Evolutionary conservation across 352 stramenopile genomes (phyloP).

Genomic region (Pythium dissimile): DNA sequence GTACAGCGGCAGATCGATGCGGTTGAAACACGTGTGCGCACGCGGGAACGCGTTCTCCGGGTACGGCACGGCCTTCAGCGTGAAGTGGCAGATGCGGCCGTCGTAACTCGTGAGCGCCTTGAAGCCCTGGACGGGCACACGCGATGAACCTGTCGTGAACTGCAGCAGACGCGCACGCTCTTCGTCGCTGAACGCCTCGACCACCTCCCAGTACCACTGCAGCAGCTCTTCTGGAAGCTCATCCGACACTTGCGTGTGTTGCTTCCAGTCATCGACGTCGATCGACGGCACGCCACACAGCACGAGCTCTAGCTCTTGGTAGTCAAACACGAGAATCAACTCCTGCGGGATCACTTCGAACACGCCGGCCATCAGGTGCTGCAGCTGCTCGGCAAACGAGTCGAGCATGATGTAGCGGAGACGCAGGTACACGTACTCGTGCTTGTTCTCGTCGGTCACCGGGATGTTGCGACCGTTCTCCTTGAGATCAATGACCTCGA

Average conservation of each 20-base stretch:
- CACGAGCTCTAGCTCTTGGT: conserved; percentile 81
- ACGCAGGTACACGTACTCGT: conserved; percentile 94
- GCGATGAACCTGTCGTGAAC: conserved; percentile 55
- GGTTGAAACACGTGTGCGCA: conserved; percentile 49
- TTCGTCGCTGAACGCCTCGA: conserved; percentile 50
- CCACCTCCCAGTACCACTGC: conserved; percentile 71
- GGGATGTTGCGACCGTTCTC: conserved; percentile 80
- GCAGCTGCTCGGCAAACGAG: conserved; percentile 92
- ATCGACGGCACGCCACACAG: conserved; percentile 79
- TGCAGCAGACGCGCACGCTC: conserved; percentile 49
- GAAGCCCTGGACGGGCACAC: conserved; percentile 63
- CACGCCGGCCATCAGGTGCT: conserved; percentile 90
- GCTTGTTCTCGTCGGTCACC: conserved; percentile 96
- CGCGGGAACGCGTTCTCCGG: conserved; percentile 51
- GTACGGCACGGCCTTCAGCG: conserved; percentile 54
- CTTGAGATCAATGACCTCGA: conserved; percentile 83
- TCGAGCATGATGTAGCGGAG: conserved; percentile 96
- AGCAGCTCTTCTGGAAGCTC: conserved; percentile 71
- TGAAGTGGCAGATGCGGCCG: conserved; percentile 58
- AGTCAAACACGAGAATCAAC: conserved; percentile 81
- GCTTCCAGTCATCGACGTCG: conserved; percentile 81
- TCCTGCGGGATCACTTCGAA: conserved; percentile 96
- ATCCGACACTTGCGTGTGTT: conserved; percentile 86
- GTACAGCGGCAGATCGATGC: conserved; percentile 92
- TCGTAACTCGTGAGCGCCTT: conserved; percentile 59